Evolutionary conservation across 2,329 filamentous ascomycete species (phyloP), one percentile per base, ranked within the genome.

Genomic region (Aspergillus sp.): DNA sequence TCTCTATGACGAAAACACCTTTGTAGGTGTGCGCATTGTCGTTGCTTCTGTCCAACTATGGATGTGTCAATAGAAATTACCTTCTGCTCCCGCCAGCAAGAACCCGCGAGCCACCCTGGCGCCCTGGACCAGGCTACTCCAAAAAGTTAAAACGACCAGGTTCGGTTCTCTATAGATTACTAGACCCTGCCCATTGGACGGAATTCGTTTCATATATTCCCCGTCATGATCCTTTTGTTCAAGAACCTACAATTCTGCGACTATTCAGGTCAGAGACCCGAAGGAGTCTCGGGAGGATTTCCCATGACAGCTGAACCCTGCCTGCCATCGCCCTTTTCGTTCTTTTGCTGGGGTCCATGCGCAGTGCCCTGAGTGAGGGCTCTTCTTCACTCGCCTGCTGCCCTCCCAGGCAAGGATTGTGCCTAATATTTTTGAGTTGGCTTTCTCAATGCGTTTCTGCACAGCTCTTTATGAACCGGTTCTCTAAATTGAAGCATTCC

Each of bases 171-270:
- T 19, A 43, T 44, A 46, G 23, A 53, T 52, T 52, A 35, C 17
- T 35, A 11, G 17, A 14, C 40, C 50, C 37, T 43, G 27, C 54
- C 54, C 55, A 63, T 58, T 60, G 59, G 55, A 56, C 57, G 49
- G 46, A 54, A 21, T 56, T 21, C 51, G 61, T 63, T 61, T 63
- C 61, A 63, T 45, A n/a, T n/a, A 14, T 51, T 49, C 41, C 51
- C 56, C 58, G 55, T 37, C 31, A 19, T 31, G 27, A 46, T 56
- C 25, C 39, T 56, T 50, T 43, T 23, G 45, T 6, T 33, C 40
- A 46, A 27, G 47, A 51, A 51, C 52, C 21, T 53, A 37, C 31
- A 51, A 31, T 31, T 56, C 60, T 54, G 52, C 57, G 52, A 40
- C 44, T 62, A 19, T 31, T 31, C 27, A 31, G 27, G 27, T 31